Conservation (phyloP, 2,329 filamentous ascomycete genomes). For the Diaporthe capsici region DNA sequence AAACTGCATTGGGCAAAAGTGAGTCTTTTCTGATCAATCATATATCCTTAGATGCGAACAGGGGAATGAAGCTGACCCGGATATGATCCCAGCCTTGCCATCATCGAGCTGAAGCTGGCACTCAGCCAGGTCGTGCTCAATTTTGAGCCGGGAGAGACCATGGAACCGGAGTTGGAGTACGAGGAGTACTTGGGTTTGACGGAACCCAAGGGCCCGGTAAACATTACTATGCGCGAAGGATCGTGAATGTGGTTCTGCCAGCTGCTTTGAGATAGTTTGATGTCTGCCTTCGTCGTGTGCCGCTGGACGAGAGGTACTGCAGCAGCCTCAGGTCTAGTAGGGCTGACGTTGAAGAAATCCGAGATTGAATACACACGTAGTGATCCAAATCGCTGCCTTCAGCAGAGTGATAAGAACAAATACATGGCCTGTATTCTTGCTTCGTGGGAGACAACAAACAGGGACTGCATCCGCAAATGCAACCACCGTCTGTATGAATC, state of each 20-base stretch:
- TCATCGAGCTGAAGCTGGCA: slow-evolving; percentile 15
- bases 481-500: background rate
- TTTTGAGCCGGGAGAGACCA: slow-evolving; percentile 5
- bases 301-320: too few species aligned
- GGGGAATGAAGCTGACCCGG: background rate
- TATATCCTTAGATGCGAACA: background rate
- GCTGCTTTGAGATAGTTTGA: too few species aligned
- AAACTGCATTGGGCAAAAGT: slow-evolving; percentile 18
- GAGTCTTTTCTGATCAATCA: background rate
- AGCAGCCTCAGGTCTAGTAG: background rate
- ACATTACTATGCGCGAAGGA: background rate
- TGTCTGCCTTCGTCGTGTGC: background rate
- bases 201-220: background rate
- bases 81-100: background rate
- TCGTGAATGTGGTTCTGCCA: background rate
- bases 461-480: background rate
- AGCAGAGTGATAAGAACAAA: background rate
- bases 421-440: background rate
- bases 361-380: too few species aligned
- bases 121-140: slow-evolving; percentile 3
- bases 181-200: background rate
- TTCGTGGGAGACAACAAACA: background rate
- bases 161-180: background rate
- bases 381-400: background rate
- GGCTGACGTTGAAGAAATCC: too few species aligned